phyloP scores from a whole-genome alignment of 2,329 filamentous ascomycete genomes.

The Phoma sp. region DNA sequence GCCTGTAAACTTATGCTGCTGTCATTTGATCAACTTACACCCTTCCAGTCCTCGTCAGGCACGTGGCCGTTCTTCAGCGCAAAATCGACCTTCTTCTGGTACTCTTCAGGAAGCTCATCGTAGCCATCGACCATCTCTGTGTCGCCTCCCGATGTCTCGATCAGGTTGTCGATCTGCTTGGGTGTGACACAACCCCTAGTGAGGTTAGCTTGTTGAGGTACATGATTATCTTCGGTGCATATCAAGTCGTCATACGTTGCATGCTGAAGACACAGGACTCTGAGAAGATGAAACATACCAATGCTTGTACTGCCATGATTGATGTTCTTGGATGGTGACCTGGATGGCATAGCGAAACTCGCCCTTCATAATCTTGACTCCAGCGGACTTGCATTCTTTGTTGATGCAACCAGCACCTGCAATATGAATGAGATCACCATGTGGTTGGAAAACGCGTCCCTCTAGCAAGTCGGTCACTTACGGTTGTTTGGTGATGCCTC shows the following conservation, averaged over 20 bases:
- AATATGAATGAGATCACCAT: neutral
- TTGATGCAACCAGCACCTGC: constrained; percentile 64
- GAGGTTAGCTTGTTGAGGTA: constrained; percentile 16
- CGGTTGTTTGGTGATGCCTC: constrained; percentile 62
- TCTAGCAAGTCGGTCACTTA: neutral
- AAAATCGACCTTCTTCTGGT: constrained; percentile 75
- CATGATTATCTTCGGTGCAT: too few relatives aligned
- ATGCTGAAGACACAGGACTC: constrained; percentile 1
- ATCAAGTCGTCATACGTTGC: too few relatives aligned
- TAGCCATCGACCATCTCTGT: constrained; percentile 79
- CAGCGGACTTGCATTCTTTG: constrained; percentile 75
- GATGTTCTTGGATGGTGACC: constrained; percentile 68
- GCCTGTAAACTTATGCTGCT: neutral
- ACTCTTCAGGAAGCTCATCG: constrained; percentile 74
- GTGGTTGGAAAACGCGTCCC: neutral
- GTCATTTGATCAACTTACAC: constrained; percentile 64
- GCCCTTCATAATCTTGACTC: constrained; percentile 73
- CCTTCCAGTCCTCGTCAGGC: constrained; percentile 85
- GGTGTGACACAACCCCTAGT: constrained; percentile 88
- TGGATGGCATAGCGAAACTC: constrained; percentile 78
- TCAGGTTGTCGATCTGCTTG: constrained; percentile 70
- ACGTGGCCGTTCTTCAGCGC: constrained; percentile 82
- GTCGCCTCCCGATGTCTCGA: constrained; percentile 64
- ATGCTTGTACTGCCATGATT: constrained; percentile 80
- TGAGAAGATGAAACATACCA: constrained; percentile 67